Evolutionary conservation across 768 basidiomycete species (phyloP).

Genomic region (Dentipellis fragilis): DNA sequence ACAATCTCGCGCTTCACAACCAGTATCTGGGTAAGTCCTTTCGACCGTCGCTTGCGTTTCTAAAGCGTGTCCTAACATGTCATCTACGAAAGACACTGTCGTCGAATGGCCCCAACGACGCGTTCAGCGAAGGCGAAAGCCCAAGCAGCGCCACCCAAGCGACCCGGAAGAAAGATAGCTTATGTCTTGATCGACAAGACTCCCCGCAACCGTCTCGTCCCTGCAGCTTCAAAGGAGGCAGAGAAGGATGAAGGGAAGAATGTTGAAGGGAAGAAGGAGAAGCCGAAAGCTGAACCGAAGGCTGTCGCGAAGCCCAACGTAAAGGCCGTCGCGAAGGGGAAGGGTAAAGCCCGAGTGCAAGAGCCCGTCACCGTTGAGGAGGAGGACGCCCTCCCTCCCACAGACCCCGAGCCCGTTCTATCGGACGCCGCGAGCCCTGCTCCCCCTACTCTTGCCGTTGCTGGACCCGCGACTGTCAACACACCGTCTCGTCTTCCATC

Average conservation of each 20-base stretch:
- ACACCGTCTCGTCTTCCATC: background rate
- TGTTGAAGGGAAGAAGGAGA: background rate
- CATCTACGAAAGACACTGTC: too few relatives aligned
- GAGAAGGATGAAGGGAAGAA: background rate
- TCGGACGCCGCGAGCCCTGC: too few relatives aligned
- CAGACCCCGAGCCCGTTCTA: too few relatives aligned
- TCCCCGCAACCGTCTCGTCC: slow-evolving; percentile 1
- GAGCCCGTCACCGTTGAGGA: background rate
- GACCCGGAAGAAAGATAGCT: slow-evolving; percentile 4
- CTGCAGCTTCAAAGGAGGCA: background rate
- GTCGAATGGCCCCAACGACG: background rate
- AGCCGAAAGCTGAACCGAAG: background rate
- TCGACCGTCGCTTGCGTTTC: too few relatives aligned
- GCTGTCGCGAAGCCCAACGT: background rate
- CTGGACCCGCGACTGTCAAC: background rate
- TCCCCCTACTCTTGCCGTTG: too few relatives aligned
- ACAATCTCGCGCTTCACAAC: too few relatives aligned
- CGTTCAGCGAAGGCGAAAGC: background rate
- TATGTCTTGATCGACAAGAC: slow-evolving; percentile 15
- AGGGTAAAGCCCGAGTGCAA: background rate
- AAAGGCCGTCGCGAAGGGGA: background rate
- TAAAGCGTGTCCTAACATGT: too few relatives aligned
- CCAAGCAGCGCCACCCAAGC: background rate
- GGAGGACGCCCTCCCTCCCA: too few relatives aligned
- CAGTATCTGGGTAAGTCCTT: too few relatives aligned